These are phyloP conservation scores for Phalaenopsis hybrid DNA, from an alignment of 116 monocot genomes.

Conservation along the genomic window DNA sequence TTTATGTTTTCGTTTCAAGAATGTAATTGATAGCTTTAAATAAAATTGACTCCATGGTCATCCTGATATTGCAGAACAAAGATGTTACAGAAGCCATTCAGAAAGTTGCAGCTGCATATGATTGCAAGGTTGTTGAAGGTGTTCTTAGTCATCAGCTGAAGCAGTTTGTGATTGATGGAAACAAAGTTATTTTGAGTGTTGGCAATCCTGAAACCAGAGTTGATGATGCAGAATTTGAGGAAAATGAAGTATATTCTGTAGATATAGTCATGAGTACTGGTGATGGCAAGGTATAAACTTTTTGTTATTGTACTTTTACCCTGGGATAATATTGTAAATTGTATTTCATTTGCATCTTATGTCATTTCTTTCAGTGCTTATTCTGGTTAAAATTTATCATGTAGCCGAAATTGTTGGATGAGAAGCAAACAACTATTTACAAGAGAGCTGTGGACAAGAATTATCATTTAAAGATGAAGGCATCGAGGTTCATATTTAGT, in stretches of 20 bases:
- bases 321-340: not conserved
- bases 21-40: not conserved
- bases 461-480: constrained; percentile 93
- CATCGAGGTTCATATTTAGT: constrained; percentile 95
- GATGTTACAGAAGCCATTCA: constrained; percentile 95
- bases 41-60: not conserved
- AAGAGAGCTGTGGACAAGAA: constrained; percentile 95
- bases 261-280: constrained; percentile 94
- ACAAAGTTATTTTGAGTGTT: constrained; percentile 86
- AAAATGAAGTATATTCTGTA: constrained; percentile 98
- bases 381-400: not conserved
- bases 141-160: constrained; percentile 98
- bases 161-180: constrained; percentile 98
- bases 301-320: not conserved
- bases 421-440: constrained; percentile 91
- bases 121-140: constrained; percentile 97
- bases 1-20: not conserved
- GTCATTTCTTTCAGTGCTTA: not conserved
- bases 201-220: constrained; percentile 76
- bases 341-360: not conserved
- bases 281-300: constrained; percentile 72
- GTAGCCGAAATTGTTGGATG: constrained; percentile 89
- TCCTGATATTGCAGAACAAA: constrained; percentile 57
- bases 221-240: constrained; percentile 98
- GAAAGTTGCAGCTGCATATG: constrained; percentile 97